Conservation (phyloP, 2,329 filamentous ascomycete species). For the Pyrenophora teres region DNA sequence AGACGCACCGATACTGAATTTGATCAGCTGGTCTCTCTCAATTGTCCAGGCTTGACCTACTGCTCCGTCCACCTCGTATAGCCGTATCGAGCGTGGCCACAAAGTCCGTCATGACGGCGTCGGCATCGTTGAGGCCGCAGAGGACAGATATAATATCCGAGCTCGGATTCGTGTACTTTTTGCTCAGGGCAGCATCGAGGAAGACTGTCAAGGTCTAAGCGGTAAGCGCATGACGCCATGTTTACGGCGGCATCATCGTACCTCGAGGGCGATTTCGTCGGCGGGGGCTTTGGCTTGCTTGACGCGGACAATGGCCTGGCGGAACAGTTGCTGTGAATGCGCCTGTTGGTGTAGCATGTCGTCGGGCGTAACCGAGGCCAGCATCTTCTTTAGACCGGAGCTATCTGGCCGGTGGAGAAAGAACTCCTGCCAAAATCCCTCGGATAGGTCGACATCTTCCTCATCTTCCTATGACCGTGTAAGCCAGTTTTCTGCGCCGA, state of each 20-base stretch:
- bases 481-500: conserved; percentile 13
- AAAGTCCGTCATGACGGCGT: conserved; percentile 85
- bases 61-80: conserved; percentile 73
- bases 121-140: conserved; percentile 85
- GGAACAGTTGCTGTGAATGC: conserved; percentile 79
- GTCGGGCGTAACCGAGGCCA: conserved; percentile 73
- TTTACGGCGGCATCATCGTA: conserved; percentile 53
- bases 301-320: conserved; percentile 70
- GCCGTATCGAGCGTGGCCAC: conserved; percentile 80
- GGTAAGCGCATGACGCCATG: conserved; percentile 48
- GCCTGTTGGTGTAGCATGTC: conserved; percentile 75
- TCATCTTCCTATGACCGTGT: conserved; percentile 51
- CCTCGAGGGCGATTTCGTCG: conserved; percentile 83
- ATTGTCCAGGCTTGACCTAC: conserved; percentile 55
- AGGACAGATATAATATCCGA: conserved; percentile 92
- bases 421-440: conserved; percentile 96
- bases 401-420: conserved; percentile 86
- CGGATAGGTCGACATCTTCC: conserved; percentile 72
- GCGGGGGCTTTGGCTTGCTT: conserved; percentile 64
- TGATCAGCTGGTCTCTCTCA: conserved; percentile 17
- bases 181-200: conserved; percentile 77
- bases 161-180: conserved; percentile 92
- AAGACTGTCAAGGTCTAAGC: conserved; percentile 85
- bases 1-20: conserved; percentile 71
- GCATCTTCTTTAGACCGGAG: conserved; percentile 66